Percentiles rank a stretch among this genome's conserved stretches.
Conservation (phyloP, 1,284 basidiomycete species). For the Cryptococcus sp. region DNA sequence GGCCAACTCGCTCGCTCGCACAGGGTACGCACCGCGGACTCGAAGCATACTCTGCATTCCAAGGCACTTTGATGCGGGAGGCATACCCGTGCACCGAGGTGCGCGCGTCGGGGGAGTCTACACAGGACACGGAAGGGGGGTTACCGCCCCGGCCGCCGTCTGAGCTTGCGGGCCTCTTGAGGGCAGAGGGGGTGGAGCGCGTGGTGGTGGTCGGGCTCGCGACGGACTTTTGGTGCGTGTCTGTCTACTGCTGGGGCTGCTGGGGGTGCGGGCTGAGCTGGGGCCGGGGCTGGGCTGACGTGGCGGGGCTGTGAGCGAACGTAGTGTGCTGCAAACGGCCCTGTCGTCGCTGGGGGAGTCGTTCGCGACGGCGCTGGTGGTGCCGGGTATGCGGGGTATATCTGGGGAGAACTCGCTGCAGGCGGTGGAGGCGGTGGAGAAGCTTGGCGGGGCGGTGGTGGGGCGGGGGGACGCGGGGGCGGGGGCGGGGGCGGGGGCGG, state of each 20-base stretch:
- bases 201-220: slow-evolving; percentile 61
- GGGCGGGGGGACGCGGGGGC: slow-evolving; percentile 12
- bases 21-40: slow-evolving; percentile 51
- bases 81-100: slow-evolving; percentile 8
- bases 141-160: slow-evolving; percentile 35
- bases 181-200: slow-evolving; percentile 47
- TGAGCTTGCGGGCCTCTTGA: slow-evolving; percentile 47
- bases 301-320: not conserved
- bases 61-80: slow-evolving; percentile 36
- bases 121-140: slow-evolving; percentile 37
- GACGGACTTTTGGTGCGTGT: slow-evolving; percentile 59
- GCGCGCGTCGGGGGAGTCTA: slow-evolving; percentile 13
- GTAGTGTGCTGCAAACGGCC: slow-evolving; percentile 30
- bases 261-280: no score
- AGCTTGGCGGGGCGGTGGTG: slow-evolving; percentile 16
- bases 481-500: slow-evolving; percentile 3
- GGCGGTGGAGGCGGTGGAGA: slow-evolving; percentile 22
- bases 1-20: no score
- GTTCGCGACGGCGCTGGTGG: slow-evolving; percentile 28
- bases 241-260: not conserved
- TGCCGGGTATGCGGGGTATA: slow-evolving; percentile 27
- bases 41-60: slow-evolving; percentile 59
- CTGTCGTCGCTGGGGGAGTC: slow-evolving; percentile 22
- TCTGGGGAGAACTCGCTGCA: slow-evolving; percentile 13
- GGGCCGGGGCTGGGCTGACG: not conserved